Base-by-base conservation (phyloP, 1,139 yeast genomes). In the Hanseniaspora uvarum region DNA sequence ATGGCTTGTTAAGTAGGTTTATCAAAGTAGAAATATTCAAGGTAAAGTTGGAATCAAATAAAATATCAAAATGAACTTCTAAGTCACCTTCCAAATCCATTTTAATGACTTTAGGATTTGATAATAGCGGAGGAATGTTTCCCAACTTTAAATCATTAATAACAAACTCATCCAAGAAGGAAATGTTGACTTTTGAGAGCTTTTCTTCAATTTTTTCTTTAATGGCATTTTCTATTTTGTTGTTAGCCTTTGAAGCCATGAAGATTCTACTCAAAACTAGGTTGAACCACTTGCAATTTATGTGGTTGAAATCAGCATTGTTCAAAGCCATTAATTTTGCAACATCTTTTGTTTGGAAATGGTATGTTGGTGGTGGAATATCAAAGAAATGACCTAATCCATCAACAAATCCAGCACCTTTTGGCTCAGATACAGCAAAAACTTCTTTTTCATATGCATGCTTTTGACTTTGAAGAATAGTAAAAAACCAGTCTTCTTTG, bases 401-500 rank as follows among this genome's bases (percentile, higher is more conserved):
- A 12, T 61, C 52, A n/a, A 60, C 63, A 8, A 56, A 31, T 0
- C 60, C 62, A 3, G 59, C 8, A 16, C 18, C 28, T 23, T 18
- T 7, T 6, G 43, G 28, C 14, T 23, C 30, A 23, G 28, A 8
- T 10, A 14, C 33, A 46, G 54, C 21, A 8, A 55, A 24, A 41
- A 43, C 31, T 14, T 55, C 47, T 12, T 54, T 47, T 14, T 52
- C 47, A 12, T 58, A 47, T 6, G 36, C n/a, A 28, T 34, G 16
- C 58, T 83, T 83, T 0, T 94, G 79, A 1, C 94, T 92, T 56
- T 81, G 72, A n/a, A 89, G 74, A 55, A 89, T 71, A 1, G 86
- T 80, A 68, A 87, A 87, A 65, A 89, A 89, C 86, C 96, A 83
- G 64, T 88, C 95, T 66, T 89, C 98, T 63, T 92, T 89, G 47